Evolutionary conservation across 208 protist species (phyloP).

Genomic region (Willaertia magna): DNA sequence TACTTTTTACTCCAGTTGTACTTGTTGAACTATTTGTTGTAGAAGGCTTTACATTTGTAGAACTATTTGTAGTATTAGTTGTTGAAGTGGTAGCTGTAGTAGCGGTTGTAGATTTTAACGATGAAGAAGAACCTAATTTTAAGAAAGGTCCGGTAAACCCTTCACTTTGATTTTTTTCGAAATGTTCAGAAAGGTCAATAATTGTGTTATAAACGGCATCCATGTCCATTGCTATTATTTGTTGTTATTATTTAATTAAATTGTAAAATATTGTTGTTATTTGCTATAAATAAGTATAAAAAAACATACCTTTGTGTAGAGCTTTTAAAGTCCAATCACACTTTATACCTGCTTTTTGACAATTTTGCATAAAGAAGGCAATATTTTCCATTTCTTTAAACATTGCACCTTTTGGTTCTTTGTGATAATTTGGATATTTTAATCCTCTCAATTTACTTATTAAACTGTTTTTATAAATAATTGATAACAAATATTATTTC

Average conservation of each 20-base stretch:
- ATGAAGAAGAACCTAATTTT: not conserved
- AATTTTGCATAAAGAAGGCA: not conserved
- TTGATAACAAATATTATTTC: not conserved
- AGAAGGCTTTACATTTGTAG: not conserved
- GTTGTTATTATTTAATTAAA: too few relatives aligned
- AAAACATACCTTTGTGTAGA: not conserved
- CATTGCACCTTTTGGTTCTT: not conserved
- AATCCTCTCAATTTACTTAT: not conserved
- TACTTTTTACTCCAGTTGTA: not conserved
- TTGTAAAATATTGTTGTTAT: too few relatives aligned
- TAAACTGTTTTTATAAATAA: not conserved
- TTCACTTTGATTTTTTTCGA: too few relatives aligned
- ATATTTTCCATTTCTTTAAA: conserved; percentile 9
- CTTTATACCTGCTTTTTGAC: not conserved
- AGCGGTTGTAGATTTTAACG: not conserved
- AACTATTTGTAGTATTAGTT: not conserved
- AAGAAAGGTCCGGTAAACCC: not conserved
- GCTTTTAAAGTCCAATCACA: not conserved
- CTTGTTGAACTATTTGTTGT: not conserved
- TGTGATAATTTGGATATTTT: not conserved
- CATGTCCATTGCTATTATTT: too few relatives aligned
- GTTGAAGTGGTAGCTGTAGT: not conserved
- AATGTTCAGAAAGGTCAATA: not conserved
- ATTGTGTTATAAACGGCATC: not conserved
- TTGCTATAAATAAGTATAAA: too few relatives aligned